Evolutionary conservation across 2,329 filamentous ascomycete genomes (phyloP).

Genomic region (Colletotrichum destructivum): DNA sequence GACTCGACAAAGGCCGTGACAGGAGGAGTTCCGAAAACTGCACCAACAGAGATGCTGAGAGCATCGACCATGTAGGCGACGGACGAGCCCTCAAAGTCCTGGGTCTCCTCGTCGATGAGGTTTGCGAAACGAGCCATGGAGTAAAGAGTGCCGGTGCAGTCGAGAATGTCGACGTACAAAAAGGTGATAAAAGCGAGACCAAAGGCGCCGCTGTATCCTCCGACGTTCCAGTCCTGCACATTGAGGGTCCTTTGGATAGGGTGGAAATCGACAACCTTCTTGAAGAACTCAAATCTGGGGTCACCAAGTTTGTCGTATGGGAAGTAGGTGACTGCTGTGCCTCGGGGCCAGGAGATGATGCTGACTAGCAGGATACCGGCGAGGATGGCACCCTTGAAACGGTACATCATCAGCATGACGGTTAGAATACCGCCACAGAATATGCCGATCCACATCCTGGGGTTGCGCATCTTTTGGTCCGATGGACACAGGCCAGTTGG

Average conservation of each 20-base stretch:
- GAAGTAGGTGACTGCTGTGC: slow-evolving; percentile 84
- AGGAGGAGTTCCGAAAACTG: slow-evolving; percentile 82
- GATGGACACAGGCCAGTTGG: slow-evolving; percentile 72
- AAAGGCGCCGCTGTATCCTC: slow-evolving; percentile 80
- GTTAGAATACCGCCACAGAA: slow-evolving; percentile 89
- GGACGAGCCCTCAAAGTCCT: slow-evolving; percentile 90
- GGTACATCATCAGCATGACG: slow-evolving; percentile 85
- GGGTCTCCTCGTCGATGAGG: slow-evolving; percentile 84
- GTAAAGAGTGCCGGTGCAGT: slow-evolving; percentile 89
- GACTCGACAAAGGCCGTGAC: slow-evolving; percentile 91
- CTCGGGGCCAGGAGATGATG: slow-evolving; percentile 89
- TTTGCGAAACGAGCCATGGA: slow-evolving; percentile 90
- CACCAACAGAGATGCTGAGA: slow-evolving; percentile 82
- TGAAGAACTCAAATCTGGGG: slow-evolving; percentile 86
- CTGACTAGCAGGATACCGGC: slow-evolving; percentile 86
- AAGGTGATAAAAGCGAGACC: slow-evolving; percentile 89
- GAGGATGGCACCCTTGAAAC: slow-evolving; percentile 90
- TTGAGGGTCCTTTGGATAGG: slow-evolving; percentile 78
- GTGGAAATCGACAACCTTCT: slow-evolving; percentile 88
- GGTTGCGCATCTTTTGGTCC: slow-evolving; percentile 82
- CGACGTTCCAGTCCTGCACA: slow-evolving; percentile 82
- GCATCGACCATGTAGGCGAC: slow-evolving; percentile 89
- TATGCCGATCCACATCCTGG: slow-evolving; percentile 89
- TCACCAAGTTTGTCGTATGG: slow-evolving; percentile 80
- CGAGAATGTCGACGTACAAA: slow-evolving; percentile 91